Evolutionary conservation across 441 rosid genomes (phyloP).

Genomic region (Adansonia madagascariensis): DNA sequence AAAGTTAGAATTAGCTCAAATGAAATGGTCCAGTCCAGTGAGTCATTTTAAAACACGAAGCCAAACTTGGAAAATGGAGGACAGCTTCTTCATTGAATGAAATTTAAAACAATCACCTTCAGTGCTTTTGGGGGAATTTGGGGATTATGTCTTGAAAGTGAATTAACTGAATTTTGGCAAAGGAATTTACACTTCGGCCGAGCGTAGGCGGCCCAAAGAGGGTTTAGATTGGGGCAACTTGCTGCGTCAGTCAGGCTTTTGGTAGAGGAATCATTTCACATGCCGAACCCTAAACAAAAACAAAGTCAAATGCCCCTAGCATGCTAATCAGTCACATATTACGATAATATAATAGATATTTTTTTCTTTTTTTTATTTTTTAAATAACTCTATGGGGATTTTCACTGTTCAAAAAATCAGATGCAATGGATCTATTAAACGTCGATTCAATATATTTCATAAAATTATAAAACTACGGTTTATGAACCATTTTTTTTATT

Average conservation of each 20-base stretch:
- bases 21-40: neutral
- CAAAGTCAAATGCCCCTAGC: neutral
- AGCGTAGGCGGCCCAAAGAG: no score
- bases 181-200: neutral
- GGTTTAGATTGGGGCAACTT: neutral
- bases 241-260: neutral
- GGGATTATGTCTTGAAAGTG: neutral
- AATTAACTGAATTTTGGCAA: neutral
- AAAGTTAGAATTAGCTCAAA: no score
- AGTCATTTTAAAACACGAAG: neutral
- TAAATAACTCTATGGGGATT: neutral
- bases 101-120: neutral
- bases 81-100: neutral
- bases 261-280: slow-evolving; percentile 9
- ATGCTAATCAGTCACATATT: neutral
- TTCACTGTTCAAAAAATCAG: neutral
- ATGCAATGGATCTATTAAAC: neutral
- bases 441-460: no score
- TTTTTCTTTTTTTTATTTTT: neutral
- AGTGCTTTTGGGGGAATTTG: neutral
- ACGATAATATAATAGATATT: no score
- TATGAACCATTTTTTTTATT: no score
- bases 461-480: no score
- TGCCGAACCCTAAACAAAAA: neutral
- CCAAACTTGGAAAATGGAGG: neutral